Conservation (phyloP, 164 flowering plant species). For the Annona cherimola region DNA sequence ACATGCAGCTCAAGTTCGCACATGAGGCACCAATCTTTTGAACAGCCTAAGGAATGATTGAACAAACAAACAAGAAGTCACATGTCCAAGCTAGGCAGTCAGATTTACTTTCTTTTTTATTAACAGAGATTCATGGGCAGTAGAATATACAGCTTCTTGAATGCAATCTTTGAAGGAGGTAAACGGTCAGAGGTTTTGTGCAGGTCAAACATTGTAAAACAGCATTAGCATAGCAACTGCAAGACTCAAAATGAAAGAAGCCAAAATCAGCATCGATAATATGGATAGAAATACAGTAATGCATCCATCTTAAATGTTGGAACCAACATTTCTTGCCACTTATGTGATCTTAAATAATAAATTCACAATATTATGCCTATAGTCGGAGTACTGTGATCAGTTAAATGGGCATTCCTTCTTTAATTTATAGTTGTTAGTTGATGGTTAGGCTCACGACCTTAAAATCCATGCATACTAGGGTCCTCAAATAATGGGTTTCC, state of each 20-base stretch:
- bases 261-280: neutral
- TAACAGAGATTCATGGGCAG: slow-evolving; percentile 2
- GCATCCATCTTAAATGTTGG: neutral
- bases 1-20: slow-evolving; percentile 81
- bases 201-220: slow-evolving; percentile 78
- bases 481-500: no score
- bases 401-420: no score
- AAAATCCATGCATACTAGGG: no score
- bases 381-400: neutral
- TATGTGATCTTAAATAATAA: no score
- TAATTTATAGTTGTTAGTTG: no score
- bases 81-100: neutral
- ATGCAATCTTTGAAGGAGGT: slow-evolving; percentile 65
- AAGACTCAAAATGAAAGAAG: slow-evolving; percentile 7
- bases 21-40: slow-evolving; percentile 77
- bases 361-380: neutral
- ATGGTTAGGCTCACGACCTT: no score
- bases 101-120: neutral
- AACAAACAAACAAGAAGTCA: neutral
- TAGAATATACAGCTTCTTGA: slow-evolving; percentile 52
- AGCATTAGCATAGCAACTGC: slow-evolving; percentile 96
- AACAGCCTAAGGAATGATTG: slow-evolving; percentile 33
- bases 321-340: neutral
- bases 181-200: slow-evolving; percentile 71
- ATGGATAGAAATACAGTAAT: neutral